Evolutionary conservation across 306 rosid genomes (phyloP).

Genomic region (Casuarina cunninghamiana): DNA sequence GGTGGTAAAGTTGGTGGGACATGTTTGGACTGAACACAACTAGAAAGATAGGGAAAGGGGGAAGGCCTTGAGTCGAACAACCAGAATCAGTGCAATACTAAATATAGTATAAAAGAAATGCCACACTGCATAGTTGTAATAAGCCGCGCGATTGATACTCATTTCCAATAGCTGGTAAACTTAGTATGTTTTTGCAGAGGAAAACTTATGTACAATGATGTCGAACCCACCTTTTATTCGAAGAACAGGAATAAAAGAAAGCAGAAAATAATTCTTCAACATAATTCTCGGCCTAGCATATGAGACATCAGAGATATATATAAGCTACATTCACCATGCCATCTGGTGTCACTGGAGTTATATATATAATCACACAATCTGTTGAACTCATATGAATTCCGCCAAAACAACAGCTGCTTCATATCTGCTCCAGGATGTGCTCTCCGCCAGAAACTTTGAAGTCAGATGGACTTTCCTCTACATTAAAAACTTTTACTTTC

Average conservation of each 20-base stretch:
- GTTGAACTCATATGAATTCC: constrained; percentile 5
- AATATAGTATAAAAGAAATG: too few species aligned
- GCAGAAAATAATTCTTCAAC: background rate
- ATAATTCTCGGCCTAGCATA: background rate
- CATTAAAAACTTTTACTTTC: constrained; percentile 63
- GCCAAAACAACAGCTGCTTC: constrained; percentile 22
- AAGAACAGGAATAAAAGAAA: background rate
- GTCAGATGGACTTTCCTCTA: constrained; percentile 96
- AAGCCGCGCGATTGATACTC: too few species aligned
- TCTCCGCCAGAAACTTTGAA: constrained; percentile 91
- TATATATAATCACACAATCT: background rate
- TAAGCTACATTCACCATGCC: background rate
- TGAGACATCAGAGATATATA: background rate
- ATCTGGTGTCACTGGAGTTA: background rate
- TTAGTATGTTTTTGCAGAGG: background rate
- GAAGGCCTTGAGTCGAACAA: too few species aligned
- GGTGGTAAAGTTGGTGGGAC: too few species aligned
- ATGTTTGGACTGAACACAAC: too few species aligned
- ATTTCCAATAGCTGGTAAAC: background rate
- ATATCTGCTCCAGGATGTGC: constrained; percentile 80
- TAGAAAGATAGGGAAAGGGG: too few species aligned
- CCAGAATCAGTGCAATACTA: too few species aligned
- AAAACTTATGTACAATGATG: background rate
- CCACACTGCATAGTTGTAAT: too few species aligned
- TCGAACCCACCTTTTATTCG: background rate